Percentiles rank a stretch among this genome's conserved stretches.
Conservation (phyloP, 495 filamentous ascomycete genomes). For the Penicillium subrubescens region DNA sequence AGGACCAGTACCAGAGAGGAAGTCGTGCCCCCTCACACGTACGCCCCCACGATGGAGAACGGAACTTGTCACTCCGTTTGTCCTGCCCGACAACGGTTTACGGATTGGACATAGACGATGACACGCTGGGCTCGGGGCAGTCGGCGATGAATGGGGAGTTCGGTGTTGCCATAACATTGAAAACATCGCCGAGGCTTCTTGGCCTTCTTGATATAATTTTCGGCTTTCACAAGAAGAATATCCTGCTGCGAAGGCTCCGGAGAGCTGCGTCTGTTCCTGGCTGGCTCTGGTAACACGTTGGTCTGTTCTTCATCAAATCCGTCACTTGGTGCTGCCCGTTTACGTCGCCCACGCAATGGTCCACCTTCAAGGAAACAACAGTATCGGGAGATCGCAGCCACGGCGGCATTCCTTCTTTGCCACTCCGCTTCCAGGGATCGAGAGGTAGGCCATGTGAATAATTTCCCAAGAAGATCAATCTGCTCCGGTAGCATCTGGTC, state of each 20-base stretch:
- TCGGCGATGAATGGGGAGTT: slow-evolving; percentile 24
- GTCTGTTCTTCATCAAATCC: slow-evolving; percentile 12
- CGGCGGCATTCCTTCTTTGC: slow-evolving; percentile 25
- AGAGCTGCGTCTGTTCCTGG: slow-evolving; percentile 17
- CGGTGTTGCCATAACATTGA: slow-evolving; percentile 26
- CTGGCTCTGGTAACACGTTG: too few species aligned
- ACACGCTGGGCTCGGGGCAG: neutral
- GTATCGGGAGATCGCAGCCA: slow-evolving; percentile 22
- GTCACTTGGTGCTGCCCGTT: slow-evolving; percentile 17
- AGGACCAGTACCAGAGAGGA: neutral
- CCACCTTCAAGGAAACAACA: slow-evolving; percentile 25
- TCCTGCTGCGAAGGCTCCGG: slow-evolving; percentile 12
- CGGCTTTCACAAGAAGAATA: slow-evolving; percentile 16
- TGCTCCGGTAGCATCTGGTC: slow-evolving; percentile 26
- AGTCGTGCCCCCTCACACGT: slow-evolving; percentile 2
- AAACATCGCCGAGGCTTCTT: slow-evolving; percentile 26
- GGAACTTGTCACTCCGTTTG: slow-evolving; percentile 2
- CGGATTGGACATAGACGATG: neutral
- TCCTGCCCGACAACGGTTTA: slow-evolving; percentile 9
- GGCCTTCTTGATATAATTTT: slow-evolving; percentile 17
- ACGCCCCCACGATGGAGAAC: slow-evolving; percentile 4
- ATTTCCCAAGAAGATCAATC: slow-evolving; percentile 29
- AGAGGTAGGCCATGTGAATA: slow-evolving; percentile 33
- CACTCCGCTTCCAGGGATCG: slow-evolving; percentile 32
- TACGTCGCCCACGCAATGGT: slow-evolving; percentile 24